Conservation (phyloP, 2,329 filamentous ascomycete genomes). For the Paracoccidioides brasiliensis region DNA sequence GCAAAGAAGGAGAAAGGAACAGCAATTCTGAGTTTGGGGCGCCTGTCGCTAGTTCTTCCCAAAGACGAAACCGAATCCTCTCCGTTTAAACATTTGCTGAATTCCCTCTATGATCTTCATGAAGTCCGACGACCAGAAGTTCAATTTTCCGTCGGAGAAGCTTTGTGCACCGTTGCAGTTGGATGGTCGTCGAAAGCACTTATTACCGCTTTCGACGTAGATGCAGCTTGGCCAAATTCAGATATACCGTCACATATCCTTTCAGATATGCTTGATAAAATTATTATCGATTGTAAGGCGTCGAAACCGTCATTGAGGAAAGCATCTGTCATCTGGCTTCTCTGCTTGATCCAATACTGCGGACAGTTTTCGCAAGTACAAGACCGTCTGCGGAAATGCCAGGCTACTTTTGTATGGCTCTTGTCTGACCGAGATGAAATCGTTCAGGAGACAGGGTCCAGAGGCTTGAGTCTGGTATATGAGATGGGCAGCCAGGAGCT, state of each 20-base stretch:
- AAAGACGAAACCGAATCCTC: slow-evolving; percentile 21
- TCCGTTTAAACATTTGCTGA: slow-evolving; percentile 41
- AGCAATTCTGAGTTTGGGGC: slow-evolving; percentile 68
- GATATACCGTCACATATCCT: slow-evolving; percentile 31
- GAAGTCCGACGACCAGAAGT: slow-evolving; percentile 76
- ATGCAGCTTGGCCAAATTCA: slow-evolving; percentile 37
- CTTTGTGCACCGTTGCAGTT: slow-evolving; percentile 61
- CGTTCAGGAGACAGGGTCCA: slow-evolving; percentile 87
- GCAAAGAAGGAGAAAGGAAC: slow-evolving; percentile 71
- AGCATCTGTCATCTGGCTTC: slow-evolving; percentile 87
- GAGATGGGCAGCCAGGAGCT: slow-evolving; percentile 74
- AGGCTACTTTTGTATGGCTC: slow-evolving; percentile 76
- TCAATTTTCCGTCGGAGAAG: slow-evolving; percentile 83
- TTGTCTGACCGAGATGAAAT: slow-evolving; percentile 82
- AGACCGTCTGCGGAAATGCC: slow-evolving; percentile 59
- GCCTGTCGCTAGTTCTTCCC: slow-evolving; percentile 48
- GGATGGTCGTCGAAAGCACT: slow-evolving; percentile 78
- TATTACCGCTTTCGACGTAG: slow-evolving; percentile 61
- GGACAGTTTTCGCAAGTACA: slow-evolving; percentile 67
- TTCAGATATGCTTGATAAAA: slow-evolving; percentile 51
- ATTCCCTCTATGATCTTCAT: slow-evolving; percentile 61
- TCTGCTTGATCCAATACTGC: slow-evolving; percentile 82
- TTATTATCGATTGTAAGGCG: slow-evolving; percentile 63
- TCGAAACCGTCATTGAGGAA: slow-evolving; percentile 84
- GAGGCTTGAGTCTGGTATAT: slow-evolving; percentile 84